Evolutionary conservation across 768 basidiomycete genomes (phyloP).

Genomic region (Lenzites betulinus): DNA sequence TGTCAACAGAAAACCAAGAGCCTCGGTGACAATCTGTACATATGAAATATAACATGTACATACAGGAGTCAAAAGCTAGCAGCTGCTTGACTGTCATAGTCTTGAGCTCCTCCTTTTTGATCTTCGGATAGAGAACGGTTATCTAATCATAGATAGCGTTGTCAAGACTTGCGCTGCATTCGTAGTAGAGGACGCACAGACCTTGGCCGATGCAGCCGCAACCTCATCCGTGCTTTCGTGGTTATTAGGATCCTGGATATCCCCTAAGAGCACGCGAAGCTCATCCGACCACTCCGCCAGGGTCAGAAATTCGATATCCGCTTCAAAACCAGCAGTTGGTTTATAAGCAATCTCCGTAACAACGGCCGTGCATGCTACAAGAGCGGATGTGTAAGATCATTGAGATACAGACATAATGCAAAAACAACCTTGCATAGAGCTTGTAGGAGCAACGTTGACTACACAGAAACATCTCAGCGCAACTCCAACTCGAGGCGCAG

Average conservation of each 20-base stretch:
- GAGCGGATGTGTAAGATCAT: neutral
- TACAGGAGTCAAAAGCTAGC: no score
- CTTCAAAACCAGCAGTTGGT: constrained; percentile 60
- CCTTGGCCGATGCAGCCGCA: constrained; percentile 64
- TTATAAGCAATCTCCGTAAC: constrained; percentile 60
- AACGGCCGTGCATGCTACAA: constrained; percentile 68
- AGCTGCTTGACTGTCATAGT: no score
- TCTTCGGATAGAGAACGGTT: constrained; percentile 51
- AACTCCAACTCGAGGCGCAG: neutral
- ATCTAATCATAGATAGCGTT: no score
- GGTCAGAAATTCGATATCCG: constrained; percentile 59
- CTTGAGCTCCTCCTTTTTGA: no score
- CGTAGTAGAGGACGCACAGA: constrained; percentile 17
- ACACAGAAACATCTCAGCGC: neutral
- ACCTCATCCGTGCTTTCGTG: constrained; percentile 58
- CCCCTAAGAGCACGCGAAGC: constrained; percentile 53
- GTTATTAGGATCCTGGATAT: constrained; percentile 56
- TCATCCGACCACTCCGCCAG: constrained; percentile 60
- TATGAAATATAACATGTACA: no score
- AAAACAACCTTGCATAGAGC: neutral
- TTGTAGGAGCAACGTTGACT: neutral
- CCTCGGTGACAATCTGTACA: no score
- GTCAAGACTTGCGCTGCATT: no score
- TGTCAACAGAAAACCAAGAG: no score
- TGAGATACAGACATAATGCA: no score